phyloP scores from a whole-genome alignment of 345 rosid genomes.

The Gossypium raimondii region DNA sequence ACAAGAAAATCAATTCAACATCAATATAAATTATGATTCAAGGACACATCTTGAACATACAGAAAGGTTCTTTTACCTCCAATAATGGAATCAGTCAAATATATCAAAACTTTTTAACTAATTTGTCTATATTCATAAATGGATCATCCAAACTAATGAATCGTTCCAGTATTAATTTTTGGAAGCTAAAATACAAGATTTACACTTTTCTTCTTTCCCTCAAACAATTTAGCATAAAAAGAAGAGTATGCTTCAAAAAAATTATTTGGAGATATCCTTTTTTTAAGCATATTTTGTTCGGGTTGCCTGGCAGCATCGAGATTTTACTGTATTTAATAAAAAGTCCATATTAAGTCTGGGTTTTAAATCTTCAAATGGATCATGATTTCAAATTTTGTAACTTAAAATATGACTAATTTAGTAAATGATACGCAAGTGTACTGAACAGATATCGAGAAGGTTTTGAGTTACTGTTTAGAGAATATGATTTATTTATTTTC shows the following conservation, averaged over 20 bases:
- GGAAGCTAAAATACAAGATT: not conserved
- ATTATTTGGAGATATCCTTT: not conserved
- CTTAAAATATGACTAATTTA: too few species aligned
- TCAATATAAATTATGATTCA: not conserved
- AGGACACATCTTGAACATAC: not conserved
- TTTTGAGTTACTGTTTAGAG: too few species aligned
- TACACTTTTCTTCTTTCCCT: not conserved
- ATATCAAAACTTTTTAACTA: not conserved
- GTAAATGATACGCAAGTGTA: too few species aligned
- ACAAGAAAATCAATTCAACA: not conserved
- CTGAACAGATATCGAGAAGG: too few species aligned
- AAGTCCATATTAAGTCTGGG: too few species aligned
- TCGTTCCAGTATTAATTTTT: not conserved
- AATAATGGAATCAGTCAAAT: not conserved
- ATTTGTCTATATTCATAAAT: constrained; percentile 17
- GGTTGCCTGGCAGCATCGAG: too few species aligned
- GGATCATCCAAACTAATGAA: not conserved
- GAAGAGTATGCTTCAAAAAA: not conserved
- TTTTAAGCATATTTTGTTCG: too few species aligned
- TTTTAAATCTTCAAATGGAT: too few species aligned
- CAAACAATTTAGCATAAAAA: not conserved
- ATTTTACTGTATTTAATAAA: too few species aligned
- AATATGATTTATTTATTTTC: too few species aligned
- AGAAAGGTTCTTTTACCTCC: constrained; percentile 1
- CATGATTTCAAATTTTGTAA: too few species aligned